Percentiles rank a stretch among this genome's conserved stretches.
phyloP scores from a whole-genome alignment of 2,329 filamentous ascomycete genomes.

The Clathrospora elynae region DNA sequence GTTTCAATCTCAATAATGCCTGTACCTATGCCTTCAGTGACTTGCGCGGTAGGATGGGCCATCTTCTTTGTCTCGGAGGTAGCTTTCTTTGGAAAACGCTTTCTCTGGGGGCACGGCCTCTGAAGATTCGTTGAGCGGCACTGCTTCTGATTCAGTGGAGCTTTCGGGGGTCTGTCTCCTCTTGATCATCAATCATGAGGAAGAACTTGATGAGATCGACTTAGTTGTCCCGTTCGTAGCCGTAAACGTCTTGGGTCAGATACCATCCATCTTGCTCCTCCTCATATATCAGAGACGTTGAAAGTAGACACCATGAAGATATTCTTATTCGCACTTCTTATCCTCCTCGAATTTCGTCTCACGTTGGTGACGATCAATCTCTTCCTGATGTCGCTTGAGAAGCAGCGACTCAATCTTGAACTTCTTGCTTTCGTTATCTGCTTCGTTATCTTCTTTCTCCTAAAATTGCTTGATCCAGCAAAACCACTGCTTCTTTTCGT shows the following conservation, averaged over 20 bases:
- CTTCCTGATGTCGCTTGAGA: slow-evolving; percentile 56
- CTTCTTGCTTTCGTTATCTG: slow-evolving; percentile 57
- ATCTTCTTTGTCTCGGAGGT: slow-evolving; percentile 32
- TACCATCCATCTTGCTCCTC: slow-evolving; percentile 53
- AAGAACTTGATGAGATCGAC: slow-evolving; percentile 55
- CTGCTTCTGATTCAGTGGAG: not conserved
- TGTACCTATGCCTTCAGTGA: slow-evolving; percentile 29
- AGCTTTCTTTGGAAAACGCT: slow-evolving; percentile 29
- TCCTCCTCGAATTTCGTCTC: slow-evolving; percentile 51
- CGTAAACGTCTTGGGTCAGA: slow-evolving; percentile 55
- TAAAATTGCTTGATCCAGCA: slow-evolving; percentile 55
- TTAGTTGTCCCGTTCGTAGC: slow-evolving; percentile 53
- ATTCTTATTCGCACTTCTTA: slow-evolving; percentile 52
- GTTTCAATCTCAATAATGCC: slow-evolving; percentile 53
- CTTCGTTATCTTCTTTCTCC: slow-evolving; percentile 52
- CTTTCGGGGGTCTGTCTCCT: slow-evolving; percentile 7
- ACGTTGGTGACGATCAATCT: slow-evolving; percentile 49
- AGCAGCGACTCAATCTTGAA: slow-evolving; percentile 56
- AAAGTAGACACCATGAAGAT: slow-evolving; percentile 51
- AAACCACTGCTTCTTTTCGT: slow-evolving; percentile 56
- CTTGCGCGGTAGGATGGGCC: slow-evolving; percentile 19
- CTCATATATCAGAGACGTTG: slow-evolving; percentile 49
- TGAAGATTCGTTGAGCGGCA: slow-evolving; percentile 1
- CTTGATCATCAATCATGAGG: slow-evolving; percentile 49
- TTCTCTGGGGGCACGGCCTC: slow-evolving; percentile 13